These are phyloP conservation scores for Claviceps africana DNA, from an alignment of 2,329 filamentous ascomycete species.

Conservation along the genomic window DNA sequence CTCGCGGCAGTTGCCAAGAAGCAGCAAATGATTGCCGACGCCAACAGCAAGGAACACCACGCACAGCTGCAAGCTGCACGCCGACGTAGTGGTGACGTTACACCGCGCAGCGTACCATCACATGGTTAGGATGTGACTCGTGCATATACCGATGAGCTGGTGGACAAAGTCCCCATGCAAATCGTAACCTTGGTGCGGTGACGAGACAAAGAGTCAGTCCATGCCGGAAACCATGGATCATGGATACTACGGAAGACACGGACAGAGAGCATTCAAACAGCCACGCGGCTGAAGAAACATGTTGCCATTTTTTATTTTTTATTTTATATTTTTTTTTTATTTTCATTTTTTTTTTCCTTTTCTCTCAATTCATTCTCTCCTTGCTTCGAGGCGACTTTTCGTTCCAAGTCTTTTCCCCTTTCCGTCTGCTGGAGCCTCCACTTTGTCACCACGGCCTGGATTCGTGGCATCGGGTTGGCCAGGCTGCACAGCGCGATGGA, in stretches of 20 bases:
- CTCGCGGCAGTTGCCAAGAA: constrained; percentile 45
- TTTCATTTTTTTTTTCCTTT: background rate
- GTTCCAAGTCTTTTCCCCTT: too few species aligned
- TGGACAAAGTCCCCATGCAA: background rate
- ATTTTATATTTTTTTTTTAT: background rate
- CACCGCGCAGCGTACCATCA: constrained; percentile 39
- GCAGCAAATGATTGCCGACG: constrained; percentile 45
- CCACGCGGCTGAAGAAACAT: constrained; percentile 2
- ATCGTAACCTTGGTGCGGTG: background rate
- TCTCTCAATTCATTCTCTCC: too few species aligned
- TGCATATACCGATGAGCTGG: constrained; percentile 1
- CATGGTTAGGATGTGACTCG: constrained; percentile 25
- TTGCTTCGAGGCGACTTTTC: too few species aligned
- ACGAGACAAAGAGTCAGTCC: background rate
- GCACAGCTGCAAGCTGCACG: constrained; percentile 28
- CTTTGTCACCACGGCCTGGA: background rate
- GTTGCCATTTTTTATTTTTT: background rate
- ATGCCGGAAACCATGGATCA: background rate
- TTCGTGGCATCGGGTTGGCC: background rate
- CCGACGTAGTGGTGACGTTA: constrained; percentile 41
- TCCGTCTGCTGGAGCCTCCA: background rate
- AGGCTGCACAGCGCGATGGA: background rate
- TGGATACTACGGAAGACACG: background rate
- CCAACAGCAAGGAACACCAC: constrained; percentile 33
- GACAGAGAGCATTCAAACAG: constrained; percentile 1